phyloP scores from a whole-genome alignment of 208 protist species.

The Phytomonas francai region DNA sequence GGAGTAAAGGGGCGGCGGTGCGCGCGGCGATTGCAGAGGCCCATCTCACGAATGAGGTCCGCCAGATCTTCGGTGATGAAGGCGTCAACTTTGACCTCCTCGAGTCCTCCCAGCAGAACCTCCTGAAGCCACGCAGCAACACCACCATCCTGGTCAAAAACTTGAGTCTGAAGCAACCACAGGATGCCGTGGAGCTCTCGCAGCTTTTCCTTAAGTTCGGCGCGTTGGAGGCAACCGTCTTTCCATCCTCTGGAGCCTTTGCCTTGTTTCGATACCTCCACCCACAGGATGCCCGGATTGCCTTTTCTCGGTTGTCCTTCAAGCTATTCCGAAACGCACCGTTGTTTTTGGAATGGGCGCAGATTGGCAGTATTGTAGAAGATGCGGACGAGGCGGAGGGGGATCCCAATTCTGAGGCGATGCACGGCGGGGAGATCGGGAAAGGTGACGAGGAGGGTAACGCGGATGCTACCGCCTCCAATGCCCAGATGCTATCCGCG shows the following conservation, averaged over 20 bases:
- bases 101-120: slow-evolving; percentile 42
- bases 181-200: slow-evolving; percentile 48
- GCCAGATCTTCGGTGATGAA: slow-evolving; percentile 65
- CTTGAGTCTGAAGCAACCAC: slow-evolving; percentile 31
- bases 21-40: slow-evolving; percentile 81
- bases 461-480: not conserved
- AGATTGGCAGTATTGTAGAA: slow-evolving; percentile 76
- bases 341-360: slow-evolving; percentile 98
- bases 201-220: slow-evolving; percentile 69
- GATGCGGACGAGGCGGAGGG: slow-evolving; percentile 18
- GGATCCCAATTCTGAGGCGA: not conserved
- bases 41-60: slow-evolving; percentile 68
- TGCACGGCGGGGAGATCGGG: slow-evolving; percentile 2
- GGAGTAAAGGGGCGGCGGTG: slow-evolving; percentile 81
- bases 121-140: slow-evolving; percentile 65
- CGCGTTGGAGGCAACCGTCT: slow-evolving; percentile 56
- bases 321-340: slow-evolving; percentile 90
- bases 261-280: slow-evolving; percentile 73
- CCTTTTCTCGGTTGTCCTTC: slow-evolving; percentile 95
- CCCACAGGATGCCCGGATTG: slow-evolving; percentile 79
- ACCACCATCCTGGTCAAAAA: slow-evolving; percentile 84
- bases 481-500: slow-evolving; percentile 2
- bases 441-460: not conserved
- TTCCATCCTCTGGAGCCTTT: slow-evolving; percentile 52
- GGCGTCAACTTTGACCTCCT: slow-evolving; percentile 69